Conservation (phyloP, 2,329 filamentous ascomycete species). For the Alternaria brassicicola region DNA sequence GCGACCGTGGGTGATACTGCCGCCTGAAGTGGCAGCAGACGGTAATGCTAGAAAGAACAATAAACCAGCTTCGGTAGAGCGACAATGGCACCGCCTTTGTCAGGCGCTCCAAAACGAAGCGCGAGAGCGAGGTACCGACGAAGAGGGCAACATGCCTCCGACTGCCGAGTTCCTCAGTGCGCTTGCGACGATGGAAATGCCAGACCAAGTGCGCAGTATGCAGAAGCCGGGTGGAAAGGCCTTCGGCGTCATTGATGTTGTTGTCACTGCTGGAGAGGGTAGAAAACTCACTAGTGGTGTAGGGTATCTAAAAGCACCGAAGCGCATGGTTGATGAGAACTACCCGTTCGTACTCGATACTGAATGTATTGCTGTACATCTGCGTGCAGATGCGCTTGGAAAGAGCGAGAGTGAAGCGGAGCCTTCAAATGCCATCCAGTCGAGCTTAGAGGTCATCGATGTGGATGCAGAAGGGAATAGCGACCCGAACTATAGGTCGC, state of each 20-base stretch:
- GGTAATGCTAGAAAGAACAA: constrained; percentile 19
- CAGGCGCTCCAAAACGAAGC: constrained; percentile 44
- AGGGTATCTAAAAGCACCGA: constrained; percentile 33
- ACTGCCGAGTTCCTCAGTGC: constrained; percentile 49
- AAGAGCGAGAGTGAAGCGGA: not conserved
- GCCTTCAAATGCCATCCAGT: not conserved
- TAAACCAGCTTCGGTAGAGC: constrained; percentile 1
- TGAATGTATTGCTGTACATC: not conserved
- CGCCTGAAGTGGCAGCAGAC: constrained; percentile 32
- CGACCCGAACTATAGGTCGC: constrained; percentile 3
- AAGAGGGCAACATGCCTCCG: constrained; percentile 39
- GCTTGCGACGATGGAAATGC: constrained; percentile 49
- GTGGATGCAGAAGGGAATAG: constrained; percentile 15
- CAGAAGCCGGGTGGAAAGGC: constrained; percentile 37
- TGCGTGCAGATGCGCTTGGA: not conserved
- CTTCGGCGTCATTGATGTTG: constrained; percentile 50
- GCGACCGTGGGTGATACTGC: constrained; percentile 53
- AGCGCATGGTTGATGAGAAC: constrained; percentile 29
- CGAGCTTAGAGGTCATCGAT: not conserved
- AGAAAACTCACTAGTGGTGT: constrained; percentile 30
- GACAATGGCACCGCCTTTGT: constrained; percentile 48
- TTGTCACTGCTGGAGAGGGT: constrained; percentile 40
- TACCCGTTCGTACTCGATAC: constrained; percentile 11
- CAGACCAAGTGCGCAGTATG: constrained; percentile 38
- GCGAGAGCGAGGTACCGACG: constrained; percentile 41